Evolutionary conservation across 441 rosid genomes (phyloP).

Genomic region (Adansonia grandidieri): DNA sequence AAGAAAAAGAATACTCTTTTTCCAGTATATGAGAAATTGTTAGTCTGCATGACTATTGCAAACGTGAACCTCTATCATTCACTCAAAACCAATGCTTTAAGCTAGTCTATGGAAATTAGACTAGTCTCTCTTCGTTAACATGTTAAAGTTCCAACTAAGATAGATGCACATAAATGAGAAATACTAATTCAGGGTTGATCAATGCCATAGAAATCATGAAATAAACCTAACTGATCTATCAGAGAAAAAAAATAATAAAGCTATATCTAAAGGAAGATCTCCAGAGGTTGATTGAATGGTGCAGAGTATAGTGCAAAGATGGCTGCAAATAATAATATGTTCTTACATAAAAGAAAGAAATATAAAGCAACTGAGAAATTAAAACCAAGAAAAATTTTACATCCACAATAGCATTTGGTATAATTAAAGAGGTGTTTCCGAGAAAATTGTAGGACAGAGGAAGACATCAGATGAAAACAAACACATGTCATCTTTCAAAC

Average conservation of each 20-base stretch:
- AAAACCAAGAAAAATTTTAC: constrained; percentile 7
- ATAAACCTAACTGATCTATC: neutral
- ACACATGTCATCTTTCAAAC: constrained; percentile 20
- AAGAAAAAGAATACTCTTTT: constrained; percentile 2
- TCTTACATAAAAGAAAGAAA: neutral
- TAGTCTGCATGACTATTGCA: neutral
- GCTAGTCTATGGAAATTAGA: neutral
- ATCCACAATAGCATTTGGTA: neutral
- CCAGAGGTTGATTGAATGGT: neutral
- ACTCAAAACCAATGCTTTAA: constrained; percentile 1
- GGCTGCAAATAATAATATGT: neutral
- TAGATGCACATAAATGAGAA: constrained; percentile 15
- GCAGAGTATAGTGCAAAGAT: neutral
- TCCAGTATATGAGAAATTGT: neutral
- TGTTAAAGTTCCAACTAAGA: neutral
- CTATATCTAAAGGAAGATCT: constrained; percentile 6
- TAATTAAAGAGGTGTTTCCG: neutral
- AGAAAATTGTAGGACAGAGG: constrained; percentile 12
- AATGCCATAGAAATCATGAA: neutral
- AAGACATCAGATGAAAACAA: constrained; percentile 18
- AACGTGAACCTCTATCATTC: constrained; percentile 1
- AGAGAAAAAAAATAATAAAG: neutral
- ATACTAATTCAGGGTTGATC: constrained; percentile 2
- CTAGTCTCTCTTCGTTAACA: neutral
- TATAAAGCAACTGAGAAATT: neutral